These are phyloP conservation scores for Dictyostelium capitatum DNA, from an alignment of 78 protist species.

Conservation along the genomic window DNA sequence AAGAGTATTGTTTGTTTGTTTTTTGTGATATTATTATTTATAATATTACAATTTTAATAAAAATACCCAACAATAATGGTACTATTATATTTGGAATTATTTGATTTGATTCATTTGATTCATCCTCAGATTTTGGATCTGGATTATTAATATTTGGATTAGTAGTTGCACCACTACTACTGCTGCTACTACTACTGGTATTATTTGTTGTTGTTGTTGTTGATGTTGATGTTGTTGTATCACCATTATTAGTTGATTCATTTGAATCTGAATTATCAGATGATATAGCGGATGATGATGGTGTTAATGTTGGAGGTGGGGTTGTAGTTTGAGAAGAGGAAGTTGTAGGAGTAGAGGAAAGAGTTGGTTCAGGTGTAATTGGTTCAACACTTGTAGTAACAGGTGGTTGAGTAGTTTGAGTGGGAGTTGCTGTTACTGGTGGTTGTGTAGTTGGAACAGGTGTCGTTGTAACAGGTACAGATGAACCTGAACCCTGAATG, in stretches of 20 bases:
- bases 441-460: not conserved
- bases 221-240: constrained; percentile 5
- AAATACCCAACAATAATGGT: not conserved
- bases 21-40: not conserved
- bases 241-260: not conserved
- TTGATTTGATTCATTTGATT: not conserved
- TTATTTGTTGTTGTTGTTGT: not conserved
- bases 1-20: not conserved
- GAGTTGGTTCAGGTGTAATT: not conserved
- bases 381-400: not conserved
- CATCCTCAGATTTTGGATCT: not conserved
- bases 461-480: not conserved
- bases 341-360: not conserved
- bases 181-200: not conserved
- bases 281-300: not conserved
- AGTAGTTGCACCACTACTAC: too few species aligned
- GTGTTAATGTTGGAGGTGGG: not conserved
- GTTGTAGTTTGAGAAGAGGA: not conserved
- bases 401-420: not conserved
- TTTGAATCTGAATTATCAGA: too few species aligned
- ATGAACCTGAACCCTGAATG: not conserved
- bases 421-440: not conserved
- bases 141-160: not conserved
- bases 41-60: not conserved
- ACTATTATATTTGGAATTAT: not conserved